Evolutionary conservation across 495 filamentous ascomycete genomes (phyloP).

Genomic region (Tuber indicum): DNA sequence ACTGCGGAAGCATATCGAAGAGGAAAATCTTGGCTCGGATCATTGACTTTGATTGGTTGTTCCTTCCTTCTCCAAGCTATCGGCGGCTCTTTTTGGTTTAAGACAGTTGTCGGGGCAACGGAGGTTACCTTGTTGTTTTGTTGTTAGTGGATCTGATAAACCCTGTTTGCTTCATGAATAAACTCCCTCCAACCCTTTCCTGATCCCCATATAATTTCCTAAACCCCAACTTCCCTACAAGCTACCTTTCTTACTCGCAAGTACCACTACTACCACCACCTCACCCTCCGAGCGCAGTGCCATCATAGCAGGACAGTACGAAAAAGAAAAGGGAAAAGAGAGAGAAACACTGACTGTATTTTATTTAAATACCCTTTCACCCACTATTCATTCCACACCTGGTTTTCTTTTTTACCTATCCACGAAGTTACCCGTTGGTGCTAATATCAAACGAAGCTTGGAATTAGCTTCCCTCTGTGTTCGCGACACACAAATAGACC

Average conservation of each 20-base stretch:
- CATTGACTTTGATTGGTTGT: not conserved
- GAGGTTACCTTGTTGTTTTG: not conserved
- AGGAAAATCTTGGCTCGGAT: not conserved
- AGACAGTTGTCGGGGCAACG: not conserved
- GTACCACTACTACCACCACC: not conserved
- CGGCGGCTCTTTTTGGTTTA: not conserved
- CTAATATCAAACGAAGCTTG: not conserved
- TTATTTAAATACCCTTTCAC: not conserved
- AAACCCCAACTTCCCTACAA: not conserved
- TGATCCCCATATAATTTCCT: not conserved
- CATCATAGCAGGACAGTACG: not conserved
- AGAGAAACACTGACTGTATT: not conserved
- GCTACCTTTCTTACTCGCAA: not conserved
- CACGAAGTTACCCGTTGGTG: not conserved
- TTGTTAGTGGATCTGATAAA: not conserved
- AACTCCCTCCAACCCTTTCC: not conserved
- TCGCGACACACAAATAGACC: not conserved
- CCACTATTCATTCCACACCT: not conserved
- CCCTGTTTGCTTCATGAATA: constrained; percentile 1
- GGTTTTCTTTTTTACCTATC: not conserved
- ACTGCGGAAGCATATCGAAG: not conserved
- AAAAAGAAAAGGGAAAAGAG: not conserved
- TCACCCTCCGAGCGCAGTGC: not conserved
- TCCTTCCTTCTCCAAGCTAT: not conserved
- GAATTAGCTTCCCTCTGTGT: not conserved